Evolutionary conservation across 2,329 filamentous ascomycete genomes (phyloP), one percentile per base, ranked within the genome.

Genomic region (Aspergillus sp.): DNA sequence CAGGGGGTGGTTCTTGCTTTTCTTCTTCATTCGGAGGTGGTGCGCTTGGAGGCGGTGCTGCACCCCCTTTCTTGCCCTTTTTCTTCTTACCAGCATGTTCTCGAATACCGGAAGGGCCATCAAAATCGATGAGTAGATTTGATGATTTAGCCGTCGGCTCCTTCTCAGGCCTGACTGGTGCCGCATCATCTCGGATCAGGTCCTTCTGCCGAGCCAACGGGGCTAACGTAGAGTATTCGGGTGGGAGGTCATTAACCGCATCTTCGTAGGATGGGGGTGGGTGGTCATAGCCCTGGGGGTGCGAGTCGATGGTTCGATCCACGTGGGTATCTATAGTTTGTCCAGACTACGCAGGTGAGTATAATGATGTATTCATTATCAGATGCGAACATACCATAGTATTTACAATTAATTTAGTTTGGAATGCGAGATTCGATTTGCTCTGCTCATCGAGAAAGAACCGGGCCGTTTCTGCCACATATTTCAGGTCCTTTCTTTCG

Each of bases 81-180:
- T 64, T 59, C 45, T 65, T 67, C 48, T 66, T 58, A 27, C 46
- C 50, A 19, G 45, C 50, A 43, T 65, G 59, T 47, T 67, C 64
- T 7, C 64, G 58, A 11, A 65, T 47, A 7, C 60, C 61, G 30
- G 40, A 30, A 0, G 53, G 39, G 4, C 32, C 47, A 8, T 49
- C 50, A 29, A 60, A 62, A 49, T 64, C 59, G 37, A 65, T 49
- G 5, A 33, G 40, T 6, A 47, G 27, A 26, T 46, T 44, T 8
- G 45, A 43, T 11, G 46, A 35, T 27, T 34, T 45, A 6, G 13
- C 32, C 7, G 36, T 42, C 9, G 49, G 30, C 32, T 49, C 50
- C 1, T 39, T 39, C 12, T 36, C 34, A 10, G 36, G 37, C 19
- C 33, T 40, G 5, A 39, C 36, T 0, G 50, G 49, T 6, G 50